A percentile compares a stretch with the other conserved stretches of the same genome.
phyloP scores from a whole-genome alignment of 2,329 filamentous ascomycete genomes.

The Fusarium kyushuense region DNA sequence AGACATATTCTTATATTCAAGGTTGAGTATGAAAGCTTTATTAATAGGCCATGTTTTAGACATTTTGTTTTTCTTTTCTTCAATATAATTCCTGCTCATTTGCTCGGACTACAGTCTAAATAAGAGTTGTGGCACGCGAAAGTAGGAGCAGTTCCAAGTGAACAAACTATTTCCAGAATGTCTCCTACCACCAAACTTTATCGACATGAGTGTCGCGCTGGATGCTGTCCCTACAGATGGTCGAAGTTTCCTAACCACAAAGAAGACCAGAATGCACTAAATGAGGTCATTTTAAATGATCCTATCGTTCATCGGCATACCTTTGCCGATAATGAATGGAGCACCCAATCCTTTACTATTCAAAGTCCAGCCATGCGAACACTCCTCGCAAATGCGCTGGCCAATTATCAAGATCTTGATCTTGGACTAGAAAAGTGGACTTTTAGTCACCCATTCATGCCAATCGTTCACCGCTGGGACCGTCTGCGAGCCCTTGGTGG shows the following conservation, averaged over 20 bases:
- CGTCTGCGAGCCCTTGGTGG: not conserved
- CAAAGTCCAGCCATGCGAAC: constrained; percentile 14
- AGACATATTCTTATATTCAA: no score
- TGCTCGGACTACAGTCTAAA: no score
- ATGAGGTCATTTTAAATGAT: not conserved
- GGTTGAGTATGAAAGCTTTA: no score
- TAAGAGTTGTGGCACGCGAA: no score
- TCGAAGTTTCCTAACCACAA: not conserved
- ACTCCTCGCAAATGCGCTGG: not conserved
- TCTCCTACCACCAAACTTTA: constrained; percentile 11
- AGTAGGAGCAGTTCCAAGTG: no score
- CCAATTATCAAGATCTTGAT: constrained; percentile 24
- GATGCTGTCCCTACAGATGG: constrained; percentile 3
- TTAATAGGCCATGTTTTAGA: no score
- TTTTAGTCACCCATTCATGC: constrained; percentile 20
- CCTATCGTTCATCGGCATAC: constrained; percentile 18
- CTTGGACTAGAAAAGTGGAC: constrained; percentile 21
- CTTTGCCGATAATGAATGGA: constrained; percentile 1
- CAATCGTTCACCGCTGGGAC: constrained; percentile 29
- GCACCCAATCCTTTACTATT: constrained; percentile 19
- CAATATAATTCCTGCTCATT: no score
- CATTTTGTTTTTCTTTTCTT: no score
- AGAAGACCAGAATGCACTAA: not conserved
- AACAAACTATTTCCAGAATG: no score
- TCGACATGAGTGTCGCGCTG: not conserved